Evolutionary conservation across 2,329 filamentous ascomycete genomes (phyloP), one percentile per base, ranked within the genome.

Genomic region (Fusarium marasasianum): DNA sequence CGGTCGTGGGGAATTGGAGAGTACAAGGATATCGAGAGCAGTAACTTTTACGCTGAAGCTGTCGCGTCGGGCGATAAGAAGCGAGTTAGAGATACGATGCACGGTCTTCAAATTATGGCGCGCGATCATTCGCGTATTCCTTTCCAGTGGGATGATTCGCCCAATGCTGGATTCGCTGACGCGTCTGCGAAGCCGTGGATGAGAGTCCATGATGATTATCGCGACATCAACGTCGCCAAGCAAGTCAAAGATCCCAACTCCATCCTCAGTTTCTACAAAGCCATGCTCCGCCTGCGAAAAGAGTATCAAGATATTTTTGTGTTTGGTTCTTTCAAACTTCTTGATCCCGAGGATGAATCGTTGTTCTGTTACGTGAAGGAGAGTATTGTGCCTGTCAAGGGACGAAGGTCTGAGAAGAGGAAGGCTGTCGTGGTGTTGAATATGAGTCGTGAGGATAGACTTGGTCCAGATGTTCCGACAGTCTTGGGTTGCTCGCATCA

Each of bases 101-200:
- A 84, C 4, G 85, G 87, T 0, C 81, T 93, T 13, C 86, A 88
- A 35, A 86, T 87, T 57, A 85, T 92, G 44, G 91, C 87, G 1
- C 84, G 91, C 12, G 91, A 93, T 71, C 88, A 93, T 76, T 85
- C 90, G 4, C 84, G 92, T 1, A 87, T 91, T 5, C 92, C 92
- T 0, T 89, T 94, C 79, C 91, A 92, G 59, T 94, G 92, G 92
- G 86, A 87, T 58, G 84, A 81, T 3, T 82, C 84, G 0, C 81
- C 86, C 0, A 86, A 92, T 69, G 89, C 89, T 0, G 92, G 92
- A 0, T 94, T 94, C 80, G 88, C 89, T 0, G 74, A 77, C 20
- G 72, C 65, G 1, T 72, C 64, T 0, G 78, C 78, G 1, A 86
- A 85, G 71, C 90, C 92, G 0, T 94, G 92, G 92, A 93, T 93